Conservation (phyloP, 140 eudicot species). For the Anethum foeniculum region DNA sequence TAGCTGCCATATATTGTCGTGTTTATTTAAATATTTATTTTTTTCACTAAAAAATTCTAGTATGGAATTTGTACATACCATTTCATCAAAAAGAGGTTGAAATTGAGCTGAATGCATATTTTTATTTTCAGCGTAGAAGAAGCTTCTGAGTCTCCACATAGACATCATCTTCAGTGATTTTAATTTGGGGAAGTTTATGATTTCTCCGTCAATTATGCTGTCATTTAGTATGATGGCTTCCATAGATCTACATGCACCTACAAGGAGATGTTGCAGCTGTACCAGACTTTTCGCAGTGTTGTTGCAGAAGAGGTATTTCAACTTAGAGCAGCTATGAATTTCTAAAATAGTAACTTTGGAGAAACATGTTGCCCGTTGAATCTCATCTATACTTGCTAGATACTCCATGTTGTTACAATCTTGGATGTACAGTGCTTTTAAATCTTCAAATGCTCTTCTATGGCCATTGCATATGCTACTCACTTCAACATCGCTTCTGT, state of each 20-base stretch:
- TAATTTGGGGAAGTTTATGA: neutral
- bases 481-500: fast-evolving
- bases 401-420: neutral
- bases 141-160: neutral
- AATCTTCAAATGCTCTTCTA: neutral
- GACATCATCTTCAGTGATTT: neutral
- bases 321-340: neutral
- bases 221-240: conserved; percentile 1
- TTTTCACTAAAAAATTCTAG: too few relatives aligned
- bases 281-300: neutral
- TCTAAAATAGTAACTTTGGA: neutral
- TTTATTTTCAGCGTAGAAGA: neutral
- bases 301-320: neutral
- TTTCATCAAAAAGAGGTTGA: neutral
- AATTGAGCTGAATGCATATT: neutral
- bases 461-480: neutral
- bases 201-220: neutral
- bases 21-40: too few relatives aligned
- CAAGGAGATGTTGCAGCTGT: neutral
- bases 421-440: neutral
- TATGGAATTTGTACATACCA: neutral
- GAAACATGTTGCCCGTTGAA: neutral
- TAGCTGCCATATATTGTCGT: too few relatives aligned
- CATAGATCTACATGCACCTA: neutral
- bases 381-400: neutral